Percentiles rank a stretch among this genome's conserved stretches.
phyloP scores from a whole-genome alignment of 345 rosid species.

The Corchorus olitorius region DNA sequence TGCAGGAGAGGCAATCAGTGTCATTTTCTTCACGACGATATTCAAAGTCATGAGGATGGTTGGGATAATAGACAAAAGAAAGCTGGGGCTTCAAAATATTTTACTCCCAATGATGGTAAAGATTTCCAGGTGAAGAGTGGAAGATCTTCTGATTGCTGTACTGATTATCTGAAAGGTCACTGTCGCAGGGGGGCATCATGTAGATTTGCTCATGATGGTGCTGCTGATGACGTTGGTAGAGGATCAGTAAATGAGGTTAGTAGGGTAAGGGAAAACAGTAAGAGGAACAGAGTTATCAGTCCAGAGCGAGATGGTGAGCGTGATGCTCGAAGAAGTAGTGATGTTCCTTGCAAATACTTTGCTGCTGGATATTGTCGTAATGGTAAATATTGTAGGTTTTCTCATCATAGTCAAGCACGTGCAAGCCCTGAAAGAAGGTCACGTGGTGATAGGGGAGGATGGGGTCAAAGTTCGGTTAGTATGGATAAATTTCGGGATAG shows the following conservation, averaged over 20 bases:
- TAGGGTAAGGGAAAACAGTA: conserved; percentile 42
- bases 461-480: conserved; percentile 35
- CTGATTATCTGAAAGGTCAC: conserved; percentile 44
- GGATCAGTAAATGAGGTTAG: conserved; percentile 35
- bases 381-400: conserved; percentile 77
- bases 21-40: conserved; percentile 54
- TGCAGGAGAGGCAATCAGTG: conserved; percentile 72
- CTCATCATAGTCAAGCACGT: conserved; percentile 54
- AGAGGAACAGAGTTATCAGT: conserved; percentile 46
- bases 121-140: conserved; percentile 39
- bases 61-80: conserved; percentile 57
- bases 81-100: conserved; percentile 47
- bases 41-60: conserved; percentile 44
- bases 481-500: conserved; percentile 43
- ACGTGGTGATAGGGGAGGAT: conserved; percentile 42
- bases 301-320: conserved; percentile 46
- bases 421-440: conserved; percentile 59
- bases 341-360: conserved; percentile 75
- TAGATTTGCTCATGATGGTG: conserved; percentile 39
- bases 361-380: conserved; percentile 86
- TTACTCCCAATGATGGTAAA: conserved; percentile 41
- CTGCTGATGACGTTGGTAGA: conserved; percentile 35
- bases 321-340: conserved; percentile 45
- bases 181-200: conserved; percentile 47
- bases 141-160: conserved; percentile 37